Evolutionary conservation across 2,329 filamentous ascomycete species (phyloP).

Genomic region (Fusarium nisikadoi): DNA sequence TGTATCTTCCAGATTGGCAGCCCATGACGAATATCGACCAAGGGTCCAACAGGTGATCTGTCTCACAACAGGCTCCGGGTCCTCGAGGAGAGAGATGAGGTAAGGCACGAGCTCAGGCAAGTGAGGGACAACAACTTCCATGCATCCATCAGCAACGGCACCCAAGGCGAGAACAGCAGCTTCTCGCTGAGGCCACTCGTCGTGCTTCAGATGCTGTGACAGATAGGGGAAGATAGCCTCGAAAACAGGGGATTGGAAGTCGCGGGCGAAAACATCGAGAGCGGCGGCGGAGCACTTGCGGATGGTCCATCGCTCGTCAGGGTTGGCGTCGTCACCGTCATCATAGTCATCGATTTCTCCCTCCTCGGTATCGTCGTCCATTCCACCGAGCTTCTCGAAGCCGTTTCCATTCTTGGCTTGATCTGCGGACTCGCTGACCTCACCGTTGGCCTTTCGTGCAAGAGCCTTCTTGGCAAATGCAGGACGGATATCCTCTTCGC

Average conservation of each 20-base stretch:
- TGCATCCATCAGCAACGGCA: slow-evolving; percentile 94
- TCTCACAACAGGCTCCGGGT: slow-evolving; percentile 88
- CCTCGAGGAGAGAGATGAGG: slow-evolving; percentile 84
- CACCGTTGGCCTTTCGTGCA: slow-evolving; percentile 68
- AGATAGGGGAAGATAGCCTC: slow-evolving; percentile 92
- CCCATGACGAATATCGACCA: slow-evolving; percentile 93
- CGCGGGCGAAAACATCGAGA: slow-evolving; percentile 90
- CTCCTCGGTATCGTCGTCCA: slow-evolving; percentile 84
- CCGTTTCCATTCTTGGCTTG: slow-evolving; percentile 63
- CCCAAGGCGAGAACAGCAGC: slow-evolving; percentile 94
- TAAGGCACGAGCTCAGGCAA: slow-evolving; percentile 91
- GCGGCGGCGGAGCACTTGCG: slow-evolving; percentile 97
- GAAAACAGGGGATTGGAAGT: slow-evolving; percentile 90
- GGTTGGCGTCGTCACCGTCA: slow-evolving; percentile 81
- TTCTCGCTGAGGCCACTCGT: slow-evolving; percentile 91
- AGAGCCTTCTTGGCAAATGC: slow-evolving; percentile 80
- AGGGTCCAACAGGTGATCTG: slow-evolving; percentile 99
- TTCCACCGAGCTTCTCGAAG: slow-evolving; percentile 65
- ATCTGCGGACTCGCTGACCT: slow-evolving; percentile 61
- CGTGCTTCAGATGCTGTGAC: slow-evolving; percentile 86
- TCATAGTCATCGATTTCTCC: slow-evolving; percentile 84
- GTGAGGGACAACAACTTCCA: slow-evolving; percentile 88
- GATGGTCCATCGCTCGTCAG: slow-evolving; percentile 93
- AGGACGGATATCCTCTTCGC: slow-evolving; percentile 90
- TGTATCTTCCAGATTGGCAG: slow-evolving; percentile 75